Evolutionary conservation across 148 eudicot genomes (phyloP).

Genomic region (Rhododendron molle): DNA sequence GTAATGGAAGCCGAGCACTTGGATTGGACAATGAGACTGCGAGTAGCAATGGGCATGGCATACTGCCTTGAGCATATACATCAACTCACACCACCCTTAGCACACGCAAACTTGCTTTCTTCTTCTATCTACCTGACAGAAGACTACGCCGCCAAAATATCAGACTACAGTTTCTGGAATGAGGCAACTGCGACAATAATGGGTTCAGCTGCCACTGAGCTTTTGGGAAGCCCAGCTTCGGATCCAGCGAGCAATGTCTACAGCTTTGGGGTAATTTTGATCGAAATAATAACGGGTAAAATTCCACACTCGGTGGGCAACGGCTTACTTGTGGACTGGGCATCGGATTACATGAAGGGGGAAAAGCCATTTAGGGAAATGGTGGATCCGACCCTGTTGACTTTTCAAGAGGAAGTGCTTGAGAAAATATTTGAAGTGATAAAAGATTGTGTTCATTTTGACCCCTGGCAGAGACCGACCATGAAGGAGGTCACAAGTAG

Average conservation of each 20-base stretch:
- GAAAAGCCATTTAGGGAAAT: constrained; percentile 36
- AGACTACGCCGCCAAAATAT: constrained; percentile 88
- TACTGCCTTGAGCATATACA: constrained; percentile 90
- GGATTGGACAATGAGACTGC: constrained; percentile 76
- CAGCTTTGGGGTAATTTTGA: constrained; percentile 68
- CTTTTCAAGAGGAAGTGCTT: constrained; percentile 44
- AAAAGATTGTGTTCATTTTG: constrained; percentile 45
- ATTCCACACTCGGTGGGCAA: constrained; percentile 52
- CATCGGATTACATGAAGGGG: constrained; percentile 36
- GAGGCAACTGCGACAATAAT: constrained; percentile 40
- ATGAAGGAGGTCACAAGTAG: constrained; percentile 51
- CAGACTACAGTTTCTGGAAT: constrained; percentile 76
- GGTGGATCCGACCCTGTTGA: constrained; percentile 60
- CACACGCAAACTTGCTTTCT: constrained; percentile 63
- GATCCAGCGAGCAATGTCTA: constrained; percentile 54
- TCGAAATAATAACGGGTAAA: constrained; percentile 75
- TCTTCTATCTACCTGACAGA: constrained; percentile 72
- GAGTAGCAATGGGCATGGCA: constrained; percentile 80
- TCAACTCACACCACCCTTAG: constrained; percentile 55
- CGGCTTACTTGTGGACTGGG: constrained; percentile 52
- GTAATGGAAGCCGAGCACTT: constrained; percentile 89
- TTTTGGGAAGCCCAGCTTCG: constrained; percentile 36
- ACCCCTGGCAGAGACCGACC: constrained; percentile 57
- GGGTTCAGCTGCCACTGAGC: constrained; percentile 51
- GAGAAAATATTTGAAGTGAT: constrained; percentile 41